These are phyloP conservation scores for Ceratocystis variospora DNA, from an alignment of 2,329 filamentous ascomycete species.

Conservation along the genomic window DNA sequence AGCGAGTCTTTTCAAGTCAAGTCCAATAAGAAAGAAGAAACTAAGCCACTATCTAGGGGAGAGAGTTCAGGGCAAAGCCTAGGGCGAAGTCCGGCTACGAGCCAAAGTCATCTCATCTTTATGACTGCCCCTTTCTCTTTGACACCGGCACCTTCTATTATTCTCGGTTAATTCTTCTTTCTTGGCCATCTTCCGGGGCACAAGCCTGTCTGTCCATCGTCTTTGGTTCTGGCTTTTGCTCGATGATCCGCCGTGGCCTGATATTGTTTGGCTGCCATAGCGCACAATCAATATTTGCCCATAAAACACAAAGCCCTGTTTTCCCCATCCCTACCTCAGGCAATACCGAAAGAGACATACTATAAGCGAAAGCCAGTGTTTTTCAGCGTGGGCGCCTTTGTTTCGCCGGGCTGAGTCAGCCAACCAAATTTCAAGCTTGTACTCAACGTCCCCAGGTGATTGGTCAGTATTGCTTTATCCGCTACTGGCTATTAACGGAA, in stretches of 20 bases:
- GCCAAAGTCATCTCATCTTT: constrained; percentile 4
- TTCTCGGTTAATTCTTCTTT: constrained; percentile 9
- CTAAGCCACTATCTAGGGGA: background rate
- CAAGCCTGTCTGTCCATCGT: background rate
- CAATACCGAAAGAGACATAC: background rate
- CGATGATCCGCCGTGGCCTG: background rate
- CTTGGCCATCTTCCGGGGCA: background rate
- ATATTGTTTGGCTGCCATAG: background rate
- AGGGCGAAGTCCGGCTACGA: background rate
- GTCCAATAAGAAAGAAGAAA: background rate
- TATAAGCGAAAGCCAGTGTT: constrained; percentile 2
- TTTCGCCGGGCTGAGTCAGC: background rate
- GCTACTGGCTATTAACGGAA: background rate
- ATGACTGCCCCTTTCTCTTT: constrained; percentile 1
- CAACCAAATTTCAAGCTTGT: background rate
- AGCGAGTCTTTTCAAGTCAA: background rate
- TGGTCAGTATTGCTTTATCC: background rate
- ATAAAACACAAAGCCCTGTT: background rate
- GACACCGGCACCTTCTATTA: constrained; percentile 3
- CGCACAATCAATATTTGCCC: background rate
- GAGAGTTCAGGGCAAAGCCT: no score
- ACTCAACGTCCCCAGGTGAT: background rate
- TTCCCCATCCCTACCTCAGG: background rate
- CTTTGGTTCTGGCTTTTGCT: background rate
- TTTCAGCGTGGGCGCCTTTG: background rate